A percentile compares a stretch with the other conserved stretches of the same genome.
Conservation (phyloP, 495 filamentous ascomycete species). For the Neurospora discreta region DNA sequence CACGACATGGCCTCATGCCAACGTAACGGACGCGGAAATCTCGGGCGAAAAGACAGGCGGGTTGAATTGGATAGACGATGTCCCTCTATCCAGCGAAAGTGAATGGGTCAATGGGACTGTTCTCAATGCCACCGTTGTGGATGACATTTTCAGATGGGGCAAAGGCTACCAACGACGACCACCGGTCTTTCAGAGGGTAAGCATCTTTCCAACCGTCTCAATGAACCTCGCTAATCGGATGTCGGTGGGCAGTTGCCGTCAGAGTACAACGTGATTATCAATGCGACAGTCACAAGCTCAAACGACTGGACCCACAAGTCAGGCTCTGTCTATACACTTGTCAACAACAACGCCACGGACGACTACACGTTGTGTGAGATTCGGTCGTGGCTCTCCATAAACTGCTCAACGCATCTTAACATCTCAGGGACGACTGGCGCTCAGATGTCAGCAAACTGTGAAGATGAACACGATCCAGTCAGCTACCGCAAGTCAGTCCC, state of each 20-base stretch:
- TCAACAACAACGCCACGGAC: constrained; percentile 27
- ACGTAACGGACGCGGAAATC: constrained; percentile 15
- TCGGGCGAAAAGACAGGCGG: constrained; percentile 11
- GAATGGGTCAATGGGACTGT: constrained; percentile 32
- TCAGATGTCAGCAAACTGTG: constrained; percentile 43
- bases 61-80: constrained; percentile 20
- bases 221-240: neutral
- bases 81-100: constrained; percentile 10
- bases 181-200: constrained; percentile 51
- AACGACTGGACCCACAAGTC: constrained; percentile 14
- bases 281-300: constrained; percentile 23
- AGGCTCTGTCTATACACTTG: constrained; percentile 53
- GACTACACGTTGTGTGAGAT: constrained; percentile 55
- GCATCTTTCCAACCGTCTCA: neutral
- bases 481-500: constrained; percentile 35
- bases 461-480: constrained; percentile 37
- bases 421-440: constrained; percentile 45
- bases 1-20: constrained; percentile 38
- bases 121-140: constrained; percentile 41
- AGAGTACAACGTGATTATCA: constrained; percentile 55
- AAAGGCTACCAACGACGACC: constrained; percentile 35
- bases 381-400: constrained; percentile 42
- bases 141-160: constrained; percentile 59
- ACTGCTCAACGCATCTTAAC: constrained; percentile 53
- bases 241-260: constrained; percentile 30